phyloP scores from a whole-genome alignment of 2,329 filamentous ascomycete genomes.

The Paracorniculantispora psalliotae region DNA sequence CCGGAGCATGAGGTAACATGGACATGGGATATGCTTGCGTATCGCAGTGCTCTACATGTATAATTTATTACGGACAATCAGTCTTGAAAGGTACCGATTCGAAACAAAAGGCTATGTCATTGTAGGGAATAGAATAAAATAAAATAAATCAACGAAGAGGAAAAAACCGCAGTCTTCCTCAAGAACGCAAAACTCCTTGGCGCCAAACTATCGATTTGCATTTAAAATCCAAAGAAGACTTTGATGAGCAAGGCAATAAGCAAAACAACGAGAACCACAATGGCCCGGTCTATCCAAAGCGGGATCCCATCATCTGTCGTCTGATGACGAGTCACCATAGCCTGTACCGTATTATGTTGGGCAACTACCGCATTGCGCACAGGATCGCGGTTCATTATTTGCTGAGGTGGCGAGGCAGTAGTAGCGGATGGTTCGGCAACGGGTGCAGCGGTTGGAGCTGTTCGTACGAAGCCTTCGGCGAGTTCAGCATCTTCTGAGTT shows the following conservation, averaged over 20 bases:
- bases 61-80: too few species aligned
- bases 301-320: slow-evolving; percentile 47
- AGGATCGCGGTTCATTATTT: slow-evolving; percentile 8
- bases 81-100: too few species aligned
- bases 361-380: slow-evolving; percentile 16
- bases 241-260: slow-evolving; percentile 66
- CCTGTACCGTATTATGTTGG: slow-evolving; percentile 13
- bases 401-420: not conserved
- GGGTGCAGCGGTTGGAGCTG: slow-evolving; percentile 27
- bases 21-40: too few species aligned
- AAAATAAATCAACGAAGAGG: not conserved
- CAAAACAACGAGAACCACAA: slow-evolving; percentile 65
- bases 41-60: too few species aligned
- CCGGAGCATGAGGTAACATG: too few species aligned
- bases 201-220: not conserved
- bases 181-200: not conserved
- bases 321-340: slow-evolving; percentile 8
- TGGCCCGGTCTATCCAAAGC: slow-evolving; percentile 76
- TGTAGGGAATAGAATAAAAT: not conserved
- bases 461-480: slow-evolving; percentile 55
- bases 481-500: slow-evolving; percentile 35
- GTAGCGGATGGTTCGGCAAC: not conserved
- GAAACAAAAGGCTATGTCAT: not conserved
- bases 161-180: not conserved
- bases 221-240: slow-evolving; percentile 34